A percentile compares a stretch with the other conserved stretches of the same genome.
Conservation (phyloP, 139 green algal species). For the Medakamo hakoo region DNA sequence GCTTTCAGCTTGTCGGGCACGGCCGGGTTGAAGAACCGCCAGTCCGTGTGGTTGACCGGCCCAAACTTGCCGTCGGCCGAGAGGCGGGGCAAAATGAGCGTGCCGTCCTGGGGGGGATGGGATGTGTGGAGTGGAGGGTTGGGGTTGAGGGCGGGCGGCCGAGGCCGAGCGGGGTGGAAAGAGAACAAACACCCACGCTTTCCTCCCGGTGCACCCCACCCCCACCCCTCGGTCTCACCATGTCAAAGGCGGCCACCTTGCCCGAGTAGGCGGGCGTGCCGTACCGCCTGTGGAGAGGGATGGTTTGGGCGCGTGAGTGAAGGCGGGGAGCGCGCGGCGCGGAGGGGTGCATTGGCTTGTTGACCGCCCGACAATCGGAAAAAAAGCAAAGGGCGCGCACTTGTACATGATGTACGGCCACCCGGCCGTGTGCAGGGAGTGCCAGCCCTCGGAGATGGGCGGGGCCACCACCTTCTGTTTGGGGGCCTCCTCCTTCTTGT, state of each 20-base stretch:
- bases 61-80: background rate
- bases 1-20: background rate
- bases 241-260: background rate
- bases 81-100: background rate
- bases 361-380: too few species aligned
- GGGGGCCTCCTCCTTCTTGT: too few species aligned
- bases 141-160: too few species aligned
- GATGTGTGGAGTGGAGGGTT: background rate
- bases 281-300: background rate
- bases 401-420: too few species aligned
- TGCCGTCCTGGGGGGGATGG: background rate
- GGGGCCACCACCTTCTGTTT: too few species aligned
- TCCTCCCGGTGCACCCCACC: background rate
- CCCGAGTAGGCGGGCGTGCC: background rate
- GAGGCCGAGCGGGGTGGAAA: background rate
- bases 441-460: too few species aligned
- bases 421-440: too few species aligned
- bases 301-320: background rate
- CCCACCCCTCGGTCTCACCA: background rate
- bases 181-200: background rate
- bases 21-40: background rate
- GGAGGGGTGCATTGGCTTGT: too few species aligned
- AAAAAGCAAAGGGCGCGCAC: too few species aligned
- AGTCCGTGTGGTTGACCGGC: background rate
- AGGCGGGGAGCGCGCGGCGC: background rate